A percentile compares a stretch with the other conserved stretches of the same genome.
These are phyloP conservation scores for Populus hybrid DNA, from an alignment of 441 rosid species.

Conservation along the genomic window DNA sequence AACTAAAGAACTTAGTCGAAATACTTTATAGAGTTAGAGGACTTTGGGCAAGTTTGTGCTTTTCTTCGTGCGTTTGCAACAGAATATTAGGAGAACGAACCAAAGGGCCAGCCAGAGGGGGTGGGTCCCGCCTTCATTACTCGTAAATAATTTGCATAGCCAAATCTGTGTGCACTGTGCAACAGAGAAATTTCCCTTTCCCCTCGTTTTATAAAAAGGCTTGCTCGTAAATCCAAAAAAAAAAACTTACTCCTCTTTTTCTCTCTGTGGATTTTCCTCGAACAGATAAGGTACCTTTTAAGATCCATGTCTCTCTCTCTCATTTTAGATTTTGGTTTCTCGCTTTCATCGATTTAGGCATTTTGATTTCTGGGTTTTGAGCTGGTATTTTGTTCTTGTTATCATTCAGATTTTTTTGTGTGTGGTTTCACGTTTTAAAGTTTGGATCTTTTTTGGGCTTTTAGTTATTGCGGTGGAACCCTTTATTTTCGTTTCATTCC, in stretches of 20 bases:
- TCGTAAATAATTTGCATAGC: not conserved
- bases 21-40: not conserved
- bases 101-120: too few relatives aligned
- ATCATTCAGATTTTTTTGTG: not conserved
- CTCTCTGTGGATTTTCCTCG: not conserved
- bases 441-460: conserved; percentile 14
- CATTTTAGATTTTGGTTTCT: not conserved
- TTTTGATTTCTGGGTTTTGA: not conserved
- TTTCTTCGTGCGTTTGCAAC: not conserved
- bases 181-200: not conserved
- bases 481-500: not conserved
- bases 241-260: not conserved
- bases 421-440: not conserved
- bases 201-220: not conserved
- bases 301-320: not conserved
- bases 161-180: not conserved
- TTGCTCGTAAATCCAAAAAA: not conserved
- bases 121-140: not conserved
- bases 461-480: not conserved
- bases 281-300: not conserved
- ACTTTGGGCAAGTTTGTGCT: not conserved
- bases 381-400: not conserved
- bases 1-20: not conserved
- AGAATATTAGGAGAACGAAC: not conserved
- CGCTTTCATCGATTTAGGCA: not conserved